Base-by-base conservation (phyloP, 2,329 filamentous ascomycete species). In the Lecanosticta acicola region DNA sequence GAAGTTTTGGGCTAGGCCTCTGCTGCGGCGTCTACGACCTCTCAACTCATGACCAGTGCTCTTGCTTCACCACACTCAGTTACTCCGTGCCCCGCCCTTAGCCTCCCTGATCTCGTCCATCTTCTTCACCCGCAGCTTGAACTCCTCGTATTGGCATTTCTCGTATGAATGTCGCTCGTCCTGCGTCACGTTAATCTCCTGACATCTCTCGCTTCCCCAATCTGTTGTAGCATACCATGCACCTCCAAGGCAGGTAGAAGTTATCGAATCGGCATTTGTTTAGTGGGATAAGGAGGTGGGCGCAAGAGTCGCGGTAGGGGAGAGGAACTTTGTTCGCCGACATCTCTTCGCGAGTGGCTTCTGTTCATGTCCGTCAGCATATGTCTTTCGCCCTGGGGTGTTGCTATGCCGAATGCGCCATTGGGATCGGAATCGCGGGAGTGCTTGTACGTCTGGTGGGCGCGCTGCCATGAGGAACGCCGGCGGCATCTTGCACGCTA, bases 91-190 rank as follows among this genome's bases (percentile, higher is more conserved):
- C 51, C 87, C 89, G 48, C 73, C 81, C 79, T 94, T 94, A 50
- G 86, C 82, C 58, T 81, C 90, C 66, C 89, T 80, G 65, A 98
- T 73, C 76, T 98, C 90, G 63, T 97, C 83, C 93, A 98, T 98
- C 83, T 95, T 97, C 65, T 85, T 87, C 56, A 98, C 93, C 48
- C 93, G 83, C 79, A 91, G 88, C 82, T 95, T 95, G 78, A 98
- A 98, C 69, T 97, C 93, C 56, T 86, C 86, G 72, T 98, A 98
- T 66, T 98, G 93, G 80, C 93, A 98, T 71, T 97, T 97, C 69
- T 98, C 93, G 77, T 98, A 98, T 65, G 83, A 85, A 73, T 98
- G 93, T 75, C 93, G 79, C 77, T 98, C 93, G 69, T 89, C 83
- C 93, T 97, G 24, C 10, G 16, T 39, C 20, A 37, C 10, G 21